Percentiles rank a stretch among this genome's conserved stretches.
Conservation (phyloP, 306 rosid species). For the Inga leiocalycina region DNA sequence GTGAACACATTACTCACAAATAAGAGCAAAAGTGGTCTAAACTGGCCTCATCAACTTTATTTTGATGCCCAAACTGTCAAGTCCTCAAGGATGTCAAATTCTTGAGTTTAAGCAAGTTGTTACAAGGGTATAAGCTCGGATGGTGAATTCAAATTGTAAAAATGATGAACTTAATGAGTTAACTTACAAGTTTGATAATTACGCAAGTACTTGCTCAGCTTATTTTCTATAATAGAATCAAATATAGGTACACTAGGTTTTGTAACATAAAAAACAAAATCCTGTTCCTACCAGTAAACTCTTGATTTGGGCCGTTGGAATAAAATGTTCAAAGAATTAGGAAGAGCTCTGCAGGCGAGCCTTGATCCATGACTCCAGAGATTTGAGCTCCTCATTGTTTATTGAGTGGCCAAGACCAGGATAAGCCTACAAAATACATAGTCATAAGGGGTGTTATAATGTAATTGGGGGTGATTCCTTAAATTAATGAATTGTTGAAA, state of each 20-base stretch:
- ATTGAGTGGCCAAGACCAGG: constrained; percentile 77
- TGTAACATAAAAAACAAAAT: neutral
- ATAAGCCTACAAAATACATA: constrained; percentile 55
- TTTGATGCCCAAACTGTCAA: neutral
- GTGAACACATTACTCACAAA: too few relatives aligned
- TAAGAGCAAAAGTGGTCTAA: neutral
- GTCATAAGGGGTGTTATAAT: neutral
- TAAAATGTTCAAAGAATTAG: neutral
- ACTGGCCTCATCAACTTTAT: neutral
- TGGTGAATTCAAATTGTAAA: too few relatives aligned
- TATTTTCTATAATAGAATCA: neutral
- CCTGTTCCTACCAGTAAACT: neutral
- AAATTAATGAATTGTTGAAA: constrained; percentile 18
- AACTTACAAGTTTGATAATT: too few relatives aligned
- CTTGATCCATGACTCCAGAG: constrained; percentile 84
- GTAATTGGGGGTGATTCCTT: neutral
- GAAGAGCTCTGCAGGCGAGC: constrained; percentile 63
- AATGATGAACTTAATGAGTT: too few relatives aligned
- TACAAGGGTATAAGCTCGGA: too few relatives aligned
- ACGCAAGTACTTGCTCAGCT: neutral
- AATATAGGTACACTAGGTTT: neutral
- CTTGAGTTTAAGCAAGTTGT: too few relatives aligned
- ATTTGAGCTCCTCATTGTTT: constrained; percentile 58
- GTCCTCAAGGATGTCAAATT: neutral
- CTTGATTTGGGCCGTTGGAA: neutral